These are phyloP conservation scores for Candida glucosophila DNA, from an alignment of 1,139 yeast genomes.

Conservation along the genomic window DNA sequence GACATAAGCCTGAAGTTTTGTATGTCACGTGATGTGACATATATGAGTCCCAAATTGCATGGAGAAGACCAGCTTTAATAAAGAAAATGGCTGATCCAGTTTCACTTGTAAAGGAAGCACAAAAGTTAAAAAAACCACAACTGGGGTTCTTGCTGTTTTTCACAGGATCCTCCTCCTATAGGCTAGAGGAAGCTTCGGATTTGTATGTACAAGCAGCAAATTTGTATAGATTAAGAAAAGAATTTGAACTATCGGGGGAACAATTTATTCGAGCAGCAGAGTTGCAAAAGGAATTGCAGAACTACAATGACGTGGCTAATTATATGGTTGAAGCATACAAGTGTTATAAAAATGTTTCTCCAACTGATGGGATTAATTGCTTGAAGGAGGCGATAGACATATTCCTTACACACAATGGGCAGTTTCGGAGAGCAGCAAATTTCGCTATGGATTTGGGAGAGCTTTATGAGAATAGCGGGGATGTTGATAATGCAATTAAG, in stretches of 20 bases:
- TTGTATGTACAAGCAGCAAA: slow-evolving; percentile 87
- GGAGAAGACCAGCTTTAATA: too few species aligned
- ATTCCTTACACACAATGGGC: slow-evolving; percentile 79
- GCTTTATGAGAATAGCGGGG: slow-evolving; percentile 67
- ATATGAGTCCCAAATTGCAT: too few species aligned
- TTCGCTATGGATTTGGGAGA: slow-evolving; percentile 87
- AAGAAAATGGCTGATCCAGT: slow-evolving; percentile 32
- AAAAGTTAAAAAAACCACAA: slow-evolving; percentile 47
- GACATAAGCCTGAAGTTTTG: too few species aligned
- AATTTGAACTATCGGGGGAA: slow-evolving; percentile 67
- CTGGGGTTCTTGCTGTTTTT: slow-evolving; percentile 67
- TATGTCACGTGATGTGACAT: too few species aligned
- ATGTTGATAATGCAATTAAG: slow-evolving; percentile 57
- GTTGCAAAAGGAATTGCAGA: slow-evolving; percentile 64
- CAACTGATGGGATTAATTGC: slow-evolving; percentile 72
- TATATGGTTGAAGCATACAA: slow-evolving; percentile 88
- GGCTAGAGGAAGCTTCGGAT: slow-evolving; percentile 89
- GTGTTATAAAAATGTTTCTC: slow-evolving; percentile 65
- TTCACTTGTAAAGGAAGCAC: slow-evolving; percentile 35
- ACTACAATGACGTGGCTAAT: slow-evolving; percentile 88
- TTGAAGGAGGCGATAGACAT: slow-evolving; percentile 71
- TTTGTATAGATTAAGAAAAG: slow-evolving; percentile 68
- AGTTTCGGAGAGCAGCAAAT: slow-evolving; percentile 93
- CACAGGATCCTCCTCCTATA: slow-evolving; percentile 60
- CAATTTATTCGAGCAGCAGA: slow-evolving; percentile 83